Evolutionary conservation across 2,329 filamentous ascomycete genomes (phyloP), one percentile per base, ranked within the genome.

Genomic region (Sclerotinia subarctica): DNA sequence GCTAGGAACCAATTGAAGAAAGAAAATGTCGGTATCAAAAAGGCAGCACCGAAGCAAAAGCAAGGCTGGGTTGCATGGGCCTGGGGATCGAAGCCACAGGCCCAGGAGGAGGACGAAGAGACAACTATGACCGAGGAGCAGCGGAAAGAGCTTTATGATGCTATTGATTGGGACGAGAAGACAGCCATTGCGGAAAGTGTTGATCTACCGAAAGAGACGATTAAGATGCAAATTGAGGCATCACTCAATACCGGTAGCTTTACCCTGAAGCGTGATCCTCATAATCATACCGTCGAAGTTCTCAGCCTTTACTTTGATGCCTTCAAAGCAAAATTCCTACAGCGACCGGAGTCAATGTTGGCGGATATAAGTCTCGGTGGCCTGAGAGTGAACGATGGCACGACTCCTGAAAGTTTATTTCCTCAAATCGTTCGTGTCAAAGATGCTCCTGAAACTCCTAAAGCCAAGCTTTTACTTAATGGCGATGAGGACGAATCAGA

Each of bases 91-190:
- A 91, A 93, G 74, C 86, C 88, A 0, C 75, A 81, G 42, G 75
- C 78, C 49, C 83, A 89, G 63, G 81, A 84, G 63, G 85, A 91
- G 52, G 84, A 91, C 56, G 90, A 96, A 73, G 91, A 94, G 70
- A 92, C 89, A 0, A 87, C 93, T 69, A 96, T 99, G 85, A 96
- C 92, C 0, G 95, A 99, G 70, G 90, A 98, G 78, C 94, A 99
- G 78, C 90, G 94, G 53, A 93, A 98, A 78, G 94, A 99, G 79
- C 85, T 99, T 13, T 99, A 98, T 78, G 90, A 96, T 73, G 96
- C 93, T 62, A 99, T 99, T 74, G 95, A 98, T 75, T 99, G 94
- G 89, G 92, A 99, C 71, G 95, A 99, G 79, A 98, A 97, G 82
- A 89, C 94, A 69, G 92, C 91, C 2, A 85, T 99, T 51, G 85